phyloP scores from a whole-genome alignment of 805 yeast genomes.

The Yarrowia keelungensis region DNA sequence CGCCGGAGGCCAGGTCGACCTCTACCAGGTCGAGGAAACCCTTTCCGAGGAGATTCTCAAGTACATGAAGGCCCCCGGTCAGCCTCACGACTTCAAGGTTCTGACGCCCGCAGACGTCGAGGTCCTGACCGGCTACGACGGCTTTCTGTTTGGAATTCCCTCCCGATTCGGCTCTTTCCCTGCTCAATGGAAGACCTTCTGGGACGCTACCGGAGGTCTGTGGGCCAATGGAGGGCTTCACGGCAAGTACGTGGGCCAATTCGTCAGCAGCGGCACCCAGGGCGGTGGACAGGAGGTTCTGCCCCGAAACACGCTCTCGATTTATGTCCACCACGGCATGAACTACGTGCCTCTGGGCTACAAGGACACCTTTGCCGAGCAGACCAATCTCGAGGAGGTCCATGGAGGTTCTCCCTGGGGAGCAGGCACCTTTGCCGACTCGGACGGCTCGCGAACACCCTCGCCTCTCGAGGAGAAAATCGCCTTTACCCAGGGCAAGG shows the following conservation, averaged over 20 bases:
- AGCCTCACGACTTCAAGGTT: conserved; percentile 58
- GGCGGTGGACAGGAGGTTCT: conserved; percentile 89
- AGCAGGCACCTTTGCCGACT: conserved; percentile 79
- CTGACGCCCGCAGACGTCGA: conserved; percentile 68
- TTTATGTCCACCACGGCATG: conserved; percentile 80
- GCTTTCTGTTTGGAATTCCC: conserved; percentile 83
- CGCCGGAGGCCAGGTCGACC: conserved; percentile 71
- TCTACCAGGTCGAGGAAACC: conserved; percentile 81
- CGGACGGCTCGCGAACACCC: conserved; percentile 77
- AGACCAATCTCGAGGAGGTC: conserved; percentile 63
- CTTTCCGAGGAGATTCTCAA: conserved; percentile 64
- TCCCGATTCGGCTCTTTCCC: conserved; percentile 85
- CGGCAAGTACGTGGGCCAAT: conserved; percentile 78
- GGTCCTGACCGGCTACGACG: conserved; percentile 71
- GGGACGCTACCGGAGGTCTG: conserved; percentile 78
- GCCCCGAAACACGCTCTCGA: conserved; percentile 65
- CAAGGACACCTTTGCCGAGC: conserved; percentile 61
- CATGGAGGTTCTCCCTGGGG: conserved; percentile 90
- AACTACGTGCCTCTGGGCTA: conserved; percentile 82
- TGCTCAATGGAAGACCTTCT: conserved; percentile 76
- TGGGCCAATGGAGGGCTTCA: conserved; percentile 78
- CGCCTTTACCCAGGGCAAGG: conserved; percentile 71
- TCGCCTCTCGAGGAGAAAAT: conserved; percentile 66
- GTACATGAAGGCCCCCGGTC: conserved; percentile 61
- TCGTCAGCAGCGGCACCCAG: conserved; percentile 73